Percentiles rank a stretch among this genome's conserved stretches.
Conservation (phyloP, 148 eudicot genomes). For the Spergularia bocconei region DNA sequence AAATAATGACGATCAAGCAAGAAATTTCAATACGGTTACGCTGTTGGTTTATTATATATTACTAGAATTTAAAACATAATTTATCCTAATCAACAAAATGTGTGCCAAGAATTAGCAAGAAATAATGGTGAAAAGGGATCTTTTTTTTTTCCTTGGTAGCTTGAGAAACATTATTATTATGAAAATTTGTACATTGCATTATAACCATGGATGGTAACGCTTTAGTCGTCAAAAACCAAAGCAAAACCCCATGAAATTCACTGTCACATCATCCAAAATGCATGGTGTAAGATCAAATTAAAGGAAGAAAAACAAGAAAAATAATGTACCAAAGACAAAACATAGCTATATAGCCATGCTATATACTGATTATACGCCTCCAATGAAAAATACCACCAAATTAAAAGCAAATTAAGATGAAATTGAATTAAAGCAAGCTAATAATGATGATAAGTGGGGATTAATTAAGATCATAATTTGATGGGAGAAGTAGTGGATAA, state of each 20-base stretch:
- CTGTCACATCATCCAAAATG: constrained; percentile 6
- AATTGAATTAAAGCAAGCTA: background rate
- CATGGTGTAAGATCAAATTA: constrained; percentile 1
- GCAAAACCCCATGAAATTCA: constrained; percentile 16
- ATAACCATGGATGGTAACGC: background rate
- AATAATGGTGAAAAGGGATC: background rate
- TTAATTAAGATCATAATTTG: background rate
- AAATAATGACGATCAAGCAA: too few relatives aligned
- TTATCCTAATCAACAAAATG: background rate
- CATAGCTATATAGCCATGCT: too few relatives aligned
- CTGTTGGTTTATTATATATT: too few relatives aligned
- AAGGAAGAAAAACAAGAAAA: constrained; percentile 4
- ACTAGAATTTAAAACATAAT: background rate
- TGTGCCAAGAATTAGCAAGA: background rate
- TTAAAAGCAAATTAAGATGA: background rate
- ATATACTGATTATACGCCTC: background rate
- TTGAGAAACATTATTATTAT: background rate
- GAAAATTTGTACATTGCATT: constrained; percentile 10
- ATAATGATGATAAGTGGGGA: background rate
- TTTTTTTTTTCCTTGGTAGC: background rate
- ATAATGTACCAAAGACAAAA: constrained; percentile 14
- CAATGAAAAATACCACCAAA: background rate
- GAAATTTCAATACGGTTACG: background rate
- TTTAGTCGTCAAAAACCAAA: background rate
- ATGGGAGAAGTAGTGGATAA: background rate